Evolutionary conservation across 2,329 filamentous ascomycete species (phyloP).

Genomic region (Sclerotinia nivalis): DNA sequence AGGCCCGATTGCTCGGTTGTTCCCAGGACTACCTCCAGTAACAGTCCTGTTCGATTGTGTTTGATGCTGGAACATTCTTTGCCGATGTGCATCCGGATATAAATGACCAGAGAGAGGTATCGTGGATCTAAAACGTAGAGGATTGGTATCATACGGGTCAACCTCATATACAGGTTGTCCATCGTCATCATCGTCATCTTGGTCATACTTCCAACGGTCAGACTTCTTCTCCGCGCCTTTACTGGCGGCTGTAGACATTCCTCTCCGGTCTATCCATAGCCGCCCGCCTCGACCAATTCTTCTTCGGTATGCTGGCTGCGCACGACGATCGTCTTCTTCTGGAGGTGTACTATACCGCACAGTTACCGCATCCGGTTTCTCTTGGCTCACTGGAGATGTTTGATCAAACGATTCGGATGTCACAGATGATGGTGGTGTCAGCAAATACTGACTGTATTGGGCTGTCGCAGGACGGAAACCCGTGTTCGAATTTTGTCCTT

Average conservation of each 20-base stretch:
- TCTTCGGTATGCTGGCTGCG: slow-evolving; percentile 70
- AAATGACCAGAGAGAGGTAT: slow-evolving; percentile 40
- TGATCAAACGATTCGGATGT: slow-evolving; percentile 43
- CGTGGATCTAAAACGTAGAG: slow-evolving; percentile 59
- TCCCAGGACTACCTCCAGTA: slow-evolving; percentile 30
- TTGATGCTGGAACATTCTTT: slow-evolving; percentile 29
- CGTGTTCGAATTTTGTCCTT: slow-evolving; percentile 60
- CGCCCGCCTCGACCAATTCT: slow-evolving; percentile 83
- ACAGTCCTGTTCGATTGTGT: slow-evolving; percentile 14
- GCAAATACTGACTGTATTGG: slow-evolving; percentile 61
- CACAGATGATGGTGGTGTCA: slow-evolving; percentile 59
- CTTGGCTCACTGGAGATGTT: slow-evolving; percentile 35
- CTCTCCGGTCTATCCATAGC: slow-evolving; percentile 83
- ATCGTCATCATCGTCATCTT: slow-evolving; percentile 81
- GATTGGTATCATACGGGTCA: slow-evolving; percentile 66
- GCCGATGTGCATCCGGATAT: slow-evolving; percentile 32
- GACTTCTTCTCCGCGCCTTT: slow-evolving; percentile 50
- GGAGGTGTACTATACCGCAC: slow-evolving; percentile 37
- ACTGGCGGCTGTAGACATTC: slow-evolving; percentile 56
- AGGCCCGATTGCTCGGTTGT: slow-evolving; percentile 31
- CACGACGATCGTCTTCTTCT: slow-evolving; percentile 37
- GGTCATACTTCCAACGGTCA: slow-evolving; percentile 85
- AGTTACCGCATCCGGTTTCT: slow-evolving; percentile 34
- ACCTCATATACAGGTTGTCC: slow-evolving; percentile 73
- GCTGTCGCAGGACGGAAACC: slow-evolving; percentile 72